Percentiles rank a stretch among this genome's conserved stretches.
These are phyloP conservation scores for Pythium brassicae DNA, from an alignment of 352 stramenopile species.

Conservation along the genomic window DNA sequence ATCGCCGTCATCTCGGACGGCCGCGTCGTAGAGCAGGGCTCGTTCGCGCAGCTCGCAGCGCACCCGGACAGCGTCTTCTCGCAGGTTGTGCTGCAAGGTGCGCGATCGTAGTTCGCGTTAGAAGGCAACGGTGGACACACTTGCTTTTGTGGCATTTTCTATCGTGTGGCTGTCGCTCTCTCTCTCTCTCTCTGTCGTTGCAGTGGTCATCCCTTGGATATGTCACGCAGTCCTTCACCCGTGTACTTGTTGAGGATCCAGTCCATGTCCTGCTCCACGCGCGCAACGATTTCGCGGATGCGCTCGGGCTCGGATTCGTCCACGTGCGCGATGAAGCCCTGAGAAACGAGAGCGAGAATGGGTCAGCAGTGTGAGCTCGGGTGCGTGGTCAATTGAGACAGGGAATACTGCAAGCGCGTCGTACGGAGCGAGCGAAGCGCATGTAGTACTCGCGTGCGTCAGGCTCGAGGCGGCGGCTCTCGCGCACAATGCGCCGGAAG, in stretches of 20 bases:
- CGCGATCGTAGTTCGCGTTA: no score
- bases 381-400: no score
- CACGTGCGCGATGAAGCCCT: slow-evolving; percentile 34
- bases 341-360: neutral
- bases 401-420: no score
- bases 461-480: slow-evolving; percentile 32
- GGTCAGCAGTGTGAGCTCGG: neutral
- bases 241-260: slow-evolving; percentile 45
- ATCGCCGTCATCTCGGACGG: slow-evolving; percentile 55
- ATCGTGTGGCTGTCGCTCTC: no score
- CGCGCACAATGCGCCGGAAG: slow-evolving; percentile 41
- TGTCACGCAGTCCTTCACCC: slow-evolving; percentile 1
- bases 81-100: no score
- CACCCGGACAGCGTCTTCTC: no score
- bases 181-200: no score
- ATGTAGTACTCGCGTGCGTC: slow-evolving; percentile 40
- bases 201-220: no score
- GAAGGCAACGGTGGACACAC: no score
- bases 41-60: slow-evolving; percentile 54
- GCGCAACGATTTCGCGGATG: slow-evolving; percentile 28
- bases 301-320: slow-evolving; percentile 31
- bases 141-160: no score
- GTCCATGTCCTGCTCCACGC: slow-evolving; percentile 38
- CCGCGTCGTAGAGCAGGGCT: slow-evolving; percentile 64
- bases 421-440: slow-evolving; percentile 35